Evolutionary conservation across 352 stramenopile genomes (phyloP), one percentile per base, ranked within the genome.

Genomic region (Globisporangium viniferum): DNA sequence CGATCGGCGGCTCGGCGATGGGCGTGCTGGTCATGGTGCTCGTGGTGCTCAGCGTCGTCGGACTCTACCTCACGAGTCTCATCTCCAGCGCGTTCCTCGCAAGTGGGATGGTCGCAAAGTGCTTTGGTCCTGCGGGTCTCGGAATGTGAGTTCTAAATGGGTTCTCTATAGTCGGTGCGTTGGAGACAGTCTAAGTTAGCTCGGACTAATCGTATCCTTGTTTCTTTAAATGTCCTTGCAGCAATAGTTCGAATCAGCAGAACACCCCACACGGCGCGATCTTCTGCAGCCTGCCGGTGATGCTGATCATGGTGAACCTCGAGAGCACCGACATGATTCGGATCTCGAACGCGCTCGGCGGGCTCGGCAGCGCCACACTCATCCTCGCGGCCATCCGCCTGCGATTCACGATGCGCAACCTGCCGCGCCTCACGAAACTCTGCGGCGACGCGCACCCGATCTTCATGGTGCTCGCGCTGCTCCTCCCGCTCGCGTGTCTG

Each of bases 251-350:
- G 10, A 55, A 53, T 0, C 62, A 71, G 62, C 62, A 72, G 64
- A 69, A 64, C 36, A 76, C 60, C 9, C 48, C 73, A 12, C 58
- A 86, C 62, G 74, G 79, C 18, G 81, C 82, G 0, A 81, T 88
- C 36, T 86, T 82, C 69, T 78, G 75, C 67, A 87, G 76, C 56
- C 69, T 90, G 53, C 79, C 80, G 2, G 78, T 88, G 56, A 83
- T 87, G 57, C 74, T 90, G 22, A 78, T 88, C 3, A 71, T 90
- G 48, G 71, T 86, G 24, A 87, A 82, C 60, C 71, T 84, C 29
- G 76, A 84, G 59, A 77, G 72, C 31, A 66, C 79, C 44, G 78
- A 84, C 48, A 81, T 90, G 78, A 63, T 87, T 6, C 64, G 74
- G n/a, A 78, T 90, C 58, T 73, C 78, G 12, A 90, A 89, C 66